Evolutionary conservation across 2,329 filamentous ascomycete genomes (phyloP).

Genomic region (Pseudocercospora macadamiae): DNA sequence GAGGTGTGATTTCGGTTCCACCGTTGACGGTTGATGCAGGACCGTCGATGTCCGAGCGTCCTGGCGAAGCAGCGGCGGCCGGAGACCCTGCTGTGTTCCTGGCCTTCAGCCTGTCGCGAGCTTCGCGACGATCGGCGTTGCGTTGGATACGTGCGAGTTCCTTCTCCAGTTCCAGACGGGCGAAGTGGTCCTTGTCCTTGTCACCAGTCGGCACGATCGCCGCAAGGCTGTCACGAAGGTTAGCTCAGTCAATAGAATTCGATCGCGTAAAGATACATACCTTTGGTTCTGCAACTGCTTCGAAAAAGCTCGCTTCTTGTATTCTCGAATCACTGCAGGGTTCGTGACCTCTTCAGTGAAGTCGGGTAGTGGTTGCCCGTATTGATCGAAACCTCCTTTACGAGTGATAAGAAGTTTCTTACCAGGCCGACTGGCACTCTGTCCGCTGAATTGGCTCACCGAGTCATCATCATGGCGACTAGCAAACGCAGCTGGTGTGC

Average conservation of each 20-base stretch:
- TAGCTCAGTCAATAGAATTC: slow-evolving; percentile 6
- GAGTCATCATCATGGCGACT: slow-evolving; percentile 81
- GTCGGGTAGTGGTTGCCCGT: slow-evolving; percentile 55
- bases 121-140: slow-evolving; percentile 87
- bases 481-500: slow-evolving; percentile 59
- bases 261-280: slow-evolving; percentile 50
- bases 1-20: slow-evolving; percentile 27
- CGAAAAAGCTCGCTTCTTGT: slow-evolving; percentile 75
- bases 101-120: slow-evolving; percentile 82
- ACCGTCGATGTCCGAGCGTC: slow-evolving; percentile 54
- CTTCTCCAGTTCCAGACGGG: slow-evolving; percentile 62
- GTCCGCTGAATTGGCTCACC: slow-evolving; percentile 53
- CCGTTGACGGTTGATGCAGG: slow-evolving; percentile 23
- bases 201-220: slow-evolving; percentile 66
- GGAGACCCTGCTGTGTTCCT: slow-evolving; percentile 52
- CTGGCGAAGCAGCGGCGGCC: slow-evolving; percentile 44
- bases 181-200: slow-evolving; percentile 64
- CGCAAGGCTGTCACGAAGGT: background rate
- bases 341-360: slow-evolving; percentile 52
- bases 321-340: slow-evolving; percentile 84
- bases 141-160: slow-evolving; percentile 84
- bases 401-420: slow-evolving; percentile 75
- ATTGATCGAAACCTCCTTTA: slow-evolving; percentile 60
- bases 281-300: slow-evolving; percentile 73
- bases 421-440: slow-evolving; percentile 53